These are phyloP conservation scores for Cinnamomum chago DNA, from an alignment of 164 flowering plant species.

Conservation along the genomic window DNA sequence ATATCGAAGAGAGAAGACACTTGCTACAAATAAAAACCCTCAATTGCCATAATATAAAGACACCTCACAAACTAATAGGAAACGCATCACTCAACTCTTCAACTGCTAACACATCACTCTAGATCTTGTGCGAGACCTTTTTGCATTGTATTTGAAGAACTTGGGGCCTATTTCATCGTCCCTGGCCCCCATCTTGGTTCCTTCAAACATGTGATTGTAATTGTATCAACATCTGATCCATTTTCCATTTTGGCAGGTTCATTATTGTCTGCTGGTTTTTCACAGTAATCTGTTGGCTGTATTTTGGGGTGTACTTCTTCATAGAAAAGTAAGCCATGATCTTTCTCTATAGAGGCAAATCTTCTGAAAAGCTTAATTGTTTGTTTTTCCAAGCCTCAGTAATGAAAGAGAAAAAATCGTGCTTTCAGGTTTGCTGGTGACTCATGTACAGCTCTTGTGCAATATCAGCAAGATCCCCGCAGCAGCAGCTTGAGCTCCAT, in stretches of 20 bases:
- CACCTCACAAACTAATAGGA: no score
- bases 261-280: conserved; percentile 62
- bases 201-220: no score
- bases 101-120: no score
- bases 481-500: conserved; percentile 80
- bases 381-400: neutral
- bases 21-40: no score
- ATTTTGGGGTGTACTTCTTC: conserved; percentile 71
- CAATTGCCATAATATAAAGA: no score
- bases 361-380: neutral
- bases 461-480: conserved; percentile 61
- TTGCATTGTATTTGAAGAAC: no score
- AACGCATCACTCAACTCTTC: no score
- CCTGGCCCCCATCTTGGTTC: no score
- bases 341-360: conserved; percentile 1
- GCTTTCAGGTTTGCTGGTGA: conserved; percentile 69
- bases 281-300: conserved; percentile 62
- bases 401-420: conserved; percentile 1
- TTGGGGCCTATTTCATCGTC: no score
- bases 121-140: no score
- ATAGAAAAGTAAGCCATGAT: conserved; percentile 41
- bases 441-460: conserved; percentile 70
- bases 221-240: neutral
- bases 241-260: conserved; percentile 41
- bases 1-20: no score